Percentiles rank a stretch among this genome's conserved stretches.
These are phyloP conservation scores for Trichoderma brevicompactum DNA, from an alignment of 2,329 filamentous ascomycete species.

Conservation along the genomic window DNA sequence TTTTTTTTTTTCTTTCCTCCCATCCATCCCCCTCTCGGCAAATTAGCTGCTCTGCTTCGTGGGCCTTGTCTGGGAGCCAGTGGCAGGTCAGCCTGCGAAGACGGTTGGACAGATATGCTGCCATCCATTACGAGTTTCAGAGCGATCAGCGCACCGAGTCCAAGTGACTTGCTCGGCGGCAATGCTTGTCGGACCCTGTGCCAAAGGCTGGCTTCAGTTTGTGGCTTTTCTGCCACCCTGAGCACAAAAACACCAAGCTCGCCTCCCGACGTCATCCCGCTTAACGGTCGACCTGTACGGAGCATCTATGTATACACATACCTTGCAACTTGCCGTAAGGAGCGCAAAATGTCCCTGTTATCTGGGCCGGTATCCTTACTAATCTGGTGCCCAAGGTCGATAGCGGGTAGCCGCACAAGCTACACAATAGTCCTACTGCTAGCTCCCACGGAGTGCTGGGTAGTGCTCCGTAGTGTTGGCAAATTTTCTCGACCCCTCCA, in stretches of 20 bases:
- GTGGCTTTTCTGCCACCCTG: not conserved
- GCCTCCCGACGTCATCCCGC: not conserved
- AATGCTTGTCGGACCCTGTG: not conserved
- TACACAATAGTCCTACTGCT: not conserved
- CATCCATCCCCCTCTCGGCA: not conserved
- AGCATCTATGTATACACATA: too few species aligned
- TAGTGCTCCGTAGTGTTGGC: conserved; percentile 2
- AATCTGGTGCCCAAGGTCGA: conserved; percentile 15
- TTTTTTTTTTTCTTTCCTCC: conserved; percentile 2
- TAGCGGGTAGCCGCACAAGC: conserved; percentile 6
- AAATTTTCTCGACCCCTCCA: conserved; percentile 21
- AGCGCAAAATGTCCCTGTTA: too few species aligned
- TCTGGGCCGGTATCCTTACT: not conserved
- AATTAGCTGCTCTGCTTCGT: not conserved
- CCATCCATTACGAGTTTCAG: conserved; percentile 5
- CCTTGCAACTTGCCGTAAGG: too few species aligned
- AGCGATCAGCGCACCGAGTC: conserved; percentile 13
- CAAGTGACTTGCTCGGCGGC: not conserved
- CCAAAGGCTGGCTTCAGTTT: too few species aligned
- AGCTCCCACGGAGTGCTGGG: conserved; percentile 10
- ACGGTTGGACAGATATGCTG: conserved; percentile 9
- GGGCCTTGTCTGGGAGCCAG: not conserved
- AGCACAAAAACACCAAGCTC: not conserved
- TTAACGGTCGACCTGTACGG: not conserved
- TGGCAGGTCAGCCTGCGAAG: not conserved